These are phyloP conservation scores for Terana coerulea DNA, from an alignment of 768 basidiomycete genomes.

Conservation along the genomic window DNA sequence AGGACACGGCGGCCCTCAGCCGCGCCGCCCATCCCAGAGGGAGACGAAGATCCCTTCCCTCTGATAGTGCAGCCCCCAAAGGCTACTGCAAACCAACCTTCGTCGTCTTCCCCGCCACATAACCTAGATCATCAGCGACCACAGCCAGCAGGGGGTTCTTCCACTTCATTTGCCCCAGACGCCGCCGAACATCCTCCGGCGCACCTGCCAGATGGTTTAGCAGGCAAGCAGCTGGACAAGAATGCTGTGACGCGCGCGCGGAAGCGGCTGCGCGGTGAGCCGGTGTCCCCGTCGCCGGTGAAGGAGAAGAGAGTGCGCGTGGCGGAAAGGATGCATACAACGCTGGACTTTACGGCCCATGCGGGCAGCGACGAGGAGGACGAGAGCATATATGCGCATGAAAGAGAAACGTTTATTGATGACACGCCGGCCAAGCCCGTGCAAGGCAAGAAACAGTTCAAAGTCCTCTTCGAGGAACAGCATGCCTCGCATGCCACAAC, in stretches of 20 bases:
- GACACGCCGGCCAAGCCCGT: constrained; percentile 70
- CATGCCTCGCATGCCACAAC: not conserved
- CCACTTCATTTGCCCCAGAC: constrained; percentile 1
- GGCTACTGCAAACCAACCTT: not conserved
- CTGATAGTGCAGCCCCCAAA: constrained; percentile 22
- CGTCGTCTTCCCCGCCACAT: not conserved
- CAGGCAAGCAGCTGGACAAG: constrained; percentile 7
- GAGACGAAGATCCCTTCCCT: constrained; percentile 35
- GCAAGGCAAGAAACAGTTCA: constrained; percentile 57
- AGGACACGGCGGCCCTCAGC: constrained; percentile 26
- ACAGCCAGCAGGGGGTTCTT: not conserved
- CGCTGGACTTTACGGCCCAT: constrained; percentile 23
- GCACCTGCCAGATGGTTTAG: constrained; percentile 22
- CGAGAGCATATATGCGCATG: constrained; percentile 18
- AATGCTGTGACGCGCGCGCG: constrained; percentile 64
- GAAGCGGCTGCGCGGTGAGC: constrained; percentile 79
- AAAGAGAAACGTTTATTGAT: constrained; percentile 49
- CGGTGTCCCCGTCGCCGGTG: constrained; percentile 77
- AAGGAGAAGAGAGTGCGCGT: constrained; percentile 71
- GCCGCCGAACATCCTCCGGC: constrained; percentile 11
- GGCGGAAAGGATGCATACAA: constrained; percentile 16
- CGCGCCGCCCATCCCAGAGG: constrained; percentile 17
- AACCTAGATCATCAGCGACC: not conserved
- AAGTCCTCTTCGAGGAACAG: constrained; percentile 57
- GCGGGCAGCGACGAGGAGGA: constrained; percentile 35